These are phyloP conservation scores for Cardamine occulta DNA, from an alignment of 345 rosid species.

Conservation along the genomic window DNA sequence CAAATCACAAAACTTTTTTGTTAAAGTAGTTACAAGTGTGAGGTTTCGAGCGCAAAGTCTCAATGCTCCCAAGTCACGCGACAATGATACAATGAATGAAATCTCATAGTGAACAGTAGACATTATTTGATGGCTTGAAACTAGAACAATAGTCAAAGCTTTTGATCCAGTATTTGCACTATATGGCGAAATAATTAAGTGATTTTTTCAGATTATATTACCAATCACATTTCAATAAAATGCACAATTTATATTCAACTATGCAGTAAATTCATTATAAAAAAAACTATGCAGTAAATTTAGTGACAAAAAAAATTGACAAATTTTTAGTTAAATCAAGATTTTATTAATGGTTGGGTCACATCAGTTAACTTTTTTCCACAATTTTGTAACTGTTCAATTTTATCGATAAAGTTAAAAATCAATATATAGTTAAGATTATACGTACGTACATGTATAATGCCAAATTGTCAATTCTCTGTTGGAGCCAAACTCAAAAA, in stretches of 20 bases:
- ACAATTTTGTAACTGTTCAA: neutral
- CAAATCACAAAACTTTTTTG: conserved; percentile 11
- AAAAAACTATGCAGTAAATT: neutral
- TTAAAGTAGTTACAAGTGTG: conserved; percentile 29
- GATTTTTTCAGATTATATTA: neutral
- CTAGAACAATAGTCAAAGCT: conserved; percentile 23
- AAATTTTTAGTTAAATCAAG: neutral
- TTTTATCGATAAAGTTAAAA: neutral
- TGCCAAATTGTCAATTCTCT: conserved; percentile 6
- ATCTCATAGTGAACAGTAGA: neutral
- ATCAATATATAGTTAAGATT: neutral
- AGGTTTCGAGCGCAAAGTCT: conserved; percentile 20
- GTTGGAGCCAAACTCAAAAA: conserved; percentile 17
- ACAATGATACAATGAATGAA: conserved; percentile 35
- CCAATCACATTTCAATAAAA: neutral
- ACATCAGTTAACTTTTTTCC: neutral
- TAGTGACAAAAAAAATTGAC: neutral
- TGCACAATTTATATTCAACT: neutral
- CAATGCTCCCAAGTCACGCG: conserved; percentile 26
- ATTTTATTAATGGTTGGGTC: neutral
- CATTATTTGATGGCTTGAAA: conserved; percentile 19
- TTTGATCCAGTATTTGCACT: conserved; percentile 7
- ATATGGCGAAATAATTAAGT: conserved; percentile 6
- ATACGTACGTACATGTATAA: conserved; percentile 2
- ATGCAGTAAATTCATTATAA: too few species aligned